phyloP scores from a whole-genome alignment of 352 stramenopile genomes.

The Phytopythium oedochilum region DNA sequence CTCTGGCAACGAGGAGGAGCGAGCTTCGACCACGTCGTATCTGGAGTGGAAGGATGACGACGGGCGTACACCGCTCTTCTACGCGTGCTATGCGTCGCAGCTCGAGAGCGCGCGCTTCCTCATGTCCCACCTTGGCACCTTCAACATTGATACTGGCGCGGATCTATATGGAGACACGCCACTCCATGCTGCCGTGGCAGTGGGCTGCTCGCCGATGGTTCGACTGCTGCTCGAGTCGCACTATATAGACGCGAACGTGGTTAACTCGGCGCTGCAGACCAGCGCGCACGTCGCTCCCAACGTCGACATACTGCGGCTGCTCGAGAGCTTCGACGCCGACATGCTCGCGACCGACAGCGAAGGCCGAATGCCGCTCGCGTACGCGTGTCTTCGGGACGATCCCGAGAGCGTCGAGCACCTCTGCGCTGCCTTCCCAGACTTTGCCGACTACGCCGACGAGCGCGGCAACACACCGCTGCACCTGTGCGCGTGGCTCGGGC shows the following conservation, averaged over 20 bases:
- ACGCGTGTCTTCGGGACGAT: slow-evolving; percentile 53
- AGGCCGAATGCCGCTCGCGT: slow-evolving; percentile 54
- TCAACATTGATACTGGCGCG: slow-evolving; percentile 4
- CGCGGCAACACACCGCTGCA: slow-evolving; percentile 68
- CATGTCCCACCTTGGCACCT: not conserved
- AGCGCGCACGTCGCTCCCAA: slow-evolving; percentile 42
- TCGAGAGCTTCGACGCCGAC: slow-evolving; percentile 38
- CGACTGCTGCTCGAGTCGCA: slow-evolving; percentile 32
- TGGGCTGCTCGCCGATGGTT: slow-evolving; percentile 23
- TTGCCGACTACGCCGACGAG: slow-evolving; percentile 64
- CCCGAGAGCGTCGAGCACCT: slow-evolving; percentile 46
- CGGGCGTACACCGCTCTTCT: slow-evolving; percentile 65
- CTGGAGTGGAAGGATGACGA: slow-evolving; percentile 59
- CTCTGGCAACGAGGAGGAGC: slow-evolving; percentile 2
- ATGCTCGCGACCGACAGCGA: slow-evolving; percentile 46
- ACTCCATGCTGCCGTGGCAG: slow-evolving; percentile 49
- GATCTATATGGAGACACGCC: slow-evolving; percentile 58
- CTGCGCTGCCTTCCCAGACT: slow-evolving; percentile 44
- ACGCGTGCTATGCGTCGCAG: slow-evolving; percentile 61
- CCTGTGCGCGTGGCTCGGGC: slow-evolving; percentile 42
- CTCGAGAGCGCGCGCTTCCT: slow-evolving; percentile 40
- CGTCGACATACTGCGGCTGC: slow-evolving; percentile 24
- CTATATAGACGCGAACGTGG: slow-evolving; percentile 33
- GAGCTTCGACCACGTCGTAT: not conserved
- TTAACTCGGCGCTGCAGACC: slow-evolving; percentile 31